Percentiles rank a stretch among this genome's conserved stretches.
Conservation (phyloP, 305 asterid genomes). For the Withania somnifera region DNA sequence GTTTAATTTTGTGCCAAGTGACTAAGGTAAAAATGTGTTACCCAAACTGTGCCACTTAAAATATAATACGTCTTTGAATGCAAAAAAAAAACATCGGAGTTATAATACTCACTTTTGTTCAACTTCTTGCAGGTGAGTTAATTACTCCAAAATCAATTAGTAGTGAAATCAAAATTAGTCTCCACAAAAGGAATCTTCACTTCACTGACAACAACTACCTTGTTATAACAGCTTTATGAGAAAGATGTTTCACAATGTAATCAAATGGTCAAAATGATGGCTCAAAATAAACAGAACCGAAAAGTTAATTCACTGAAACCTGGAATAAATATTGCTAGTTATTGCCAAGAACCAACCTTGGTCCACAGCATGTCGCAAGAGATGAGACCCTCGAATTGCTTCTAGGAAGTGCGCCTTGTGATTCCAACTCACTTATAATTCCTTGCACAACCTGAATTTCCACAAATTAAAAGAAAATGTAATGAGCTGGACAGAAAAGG, state of each 20-base stretch:
- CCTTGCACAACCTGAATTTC: slow-evolving; percentile 82
- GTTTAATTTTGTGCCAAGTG: neutral
- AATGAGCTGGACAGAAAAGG: too few species aligned
- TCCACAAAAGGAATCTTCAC: neutral
- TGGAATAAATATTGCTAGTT: neutral
- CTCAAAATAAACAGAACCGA: neutral
- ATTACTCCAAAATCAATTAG: neutral
- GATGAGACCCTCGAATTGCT: slow-evolving; percentile 99
- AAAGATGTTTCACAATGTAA: neutral
- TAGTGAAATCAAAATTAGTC: neutral
- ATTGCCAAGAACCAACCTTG: slow-evolving; percentile 44
- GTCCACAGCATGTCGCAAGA: slow-evolving; percentile 98
- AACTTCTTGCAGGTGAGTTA: neutral
- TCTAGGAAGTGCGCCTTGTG: slow-evolving; percentile 97
- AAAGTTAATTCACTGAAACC: neutral
- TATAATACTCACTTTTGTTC: neutral
- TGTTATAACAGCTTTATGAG: neutral
- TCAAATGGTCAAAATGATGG: neutral
- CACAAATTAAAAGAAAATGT: slow-evolving; percentile 6
- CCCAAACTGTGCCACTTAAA: neutral
- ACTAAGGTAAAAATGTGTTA: neutral
- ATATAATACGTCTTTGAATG: neutral
- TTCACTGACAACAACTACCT: neutral
- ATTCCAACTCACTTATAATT: slow-evolving; percentile 92
- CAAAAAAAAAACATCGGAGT: neutral